A percentile compares a stretch with the other conserved stretches of the same genome.
phyloP scores from a whole-genome alignment of 805 yeast genomes.

The Candida jianshihensis region DNA sequence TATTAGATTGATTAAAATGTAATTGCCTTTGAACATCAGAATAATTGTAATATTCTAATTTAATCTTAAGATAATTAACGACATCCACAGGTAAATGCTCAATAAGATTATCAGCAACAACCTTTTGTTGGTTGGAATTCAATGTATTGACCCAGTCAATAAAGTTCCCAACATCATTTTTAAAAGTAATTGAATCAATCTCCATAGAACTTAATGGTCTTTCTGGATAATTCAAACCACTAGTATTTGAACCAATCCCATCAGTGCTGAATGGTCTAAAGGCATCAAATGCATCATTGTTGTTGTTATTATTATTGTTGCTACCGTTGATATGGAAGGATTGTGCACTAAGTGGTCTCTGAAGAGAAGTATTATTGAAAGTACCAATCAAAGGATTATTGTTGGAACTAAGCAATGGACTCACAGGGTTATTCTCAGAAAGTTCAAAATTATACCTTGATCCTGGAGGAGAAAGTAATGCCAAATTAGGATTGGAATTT shows the following conservation, averaged over 20 bases:
- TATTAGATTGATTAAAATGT: conserved; percentile 17
- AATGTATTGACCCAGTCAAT: conserved; percentile 45
- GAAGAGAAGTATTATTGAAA: conserved; percentile 7
- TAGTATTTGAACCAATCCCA: conserved; percentile 1
- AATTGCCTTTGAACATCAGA: neutral
- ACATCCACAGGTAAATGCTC: conserved; percentile 45
- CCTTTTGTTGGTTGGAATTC: conserved; percentile 43
- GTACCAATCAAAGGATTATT: conserved; percentile 11
- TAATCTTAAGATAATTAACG: conserved; percentile 40
- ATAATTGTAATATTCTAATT: conserved; percentile 29
- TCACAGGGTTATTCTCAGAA: conserved; percentile 13
- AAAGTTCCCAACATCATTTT: conserved; percentile 43
- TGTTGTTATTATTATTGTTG: neutral
- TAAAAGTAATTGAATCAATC: conserved; percentile 31
- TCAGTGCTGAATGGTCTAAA: conserved; percentile 19
- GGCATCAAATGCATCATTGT: conserved; percentile 5
- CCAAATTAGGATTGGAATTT: conserved; percentile 16
- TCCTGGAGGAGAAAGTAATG: conserved; percentile 36
- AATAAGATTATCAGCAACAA: conserved; percentile 48
- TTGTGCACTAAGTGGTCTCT: conserved; percentile 23
- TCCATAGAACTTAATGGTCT: conserved; percentile 25
- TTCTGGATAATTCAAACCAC: conserved; percentile 14
- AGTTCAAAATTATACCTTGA: conserved; percentile 24
- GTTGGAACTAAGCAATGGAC: conserved; percentile 20
- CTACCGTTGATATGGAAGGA: conserved; percentile 6